These are phyloP conservation scores for Taiozyma sp. DNA, from an alignment of 1,139 yeast species.

Conservation along the genomic window DNA sequence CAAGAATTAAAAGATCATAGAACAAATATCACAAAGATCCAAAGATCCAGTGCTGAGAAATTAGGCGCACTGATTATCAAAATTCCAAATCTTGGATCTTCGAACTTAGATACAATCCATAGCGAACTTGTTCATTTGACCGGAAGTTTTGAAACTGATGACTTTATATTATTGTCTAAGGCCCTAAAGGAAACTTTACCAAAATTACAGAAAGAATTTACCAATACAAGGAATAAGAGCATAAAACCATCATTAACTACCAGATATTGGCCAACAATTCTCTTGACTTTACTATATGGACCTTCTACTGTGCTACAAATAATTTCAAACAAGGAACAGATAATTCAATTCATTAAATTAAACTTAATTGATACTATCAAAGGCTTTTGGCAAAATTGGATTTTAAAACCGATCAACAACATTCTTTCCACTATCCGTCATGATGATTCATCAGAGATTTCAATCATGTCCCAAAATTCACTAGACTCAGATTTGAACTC, in stretches of 20 bases:
- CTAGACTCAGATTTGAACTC: conserved; percentile 74
- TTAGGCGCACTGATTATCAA: conserved; percentile 32
- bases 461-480: conserved; percentile 78
- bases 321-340: conserved; percentile 47
- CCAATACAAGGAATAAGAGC: neutral
- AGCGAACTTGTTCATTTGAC: neutral
- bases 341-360: conserved; percentile 50
- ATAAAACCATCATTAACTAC: conserved; percentile 43
- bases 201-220: conserved; percentile 9
- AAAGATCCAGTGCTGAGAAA: conserved; percentile 27
- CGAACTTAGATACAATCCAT: neutral
- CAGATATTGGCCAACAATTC: conserved; percentile 66
- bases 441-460: conserved; percentile 61
- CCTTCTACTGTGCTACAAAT: conserved; percentile 42
- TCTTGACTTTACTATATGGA: conserved; percentile 40
- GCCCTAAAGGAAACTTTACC: neutral
- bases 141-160: neutral
- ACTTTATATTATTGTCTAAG: neutral
- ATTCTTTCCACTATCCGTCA: conserved; percentile 78
- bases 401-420: conserved; percentile 69
- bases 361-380: conserved; percentile 58
- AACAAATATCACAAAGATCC: conserved; percentile 19
- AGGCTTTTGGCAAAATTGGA: conserved; percentile 81
- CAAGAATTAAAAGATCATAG: conserved; percentile 27
- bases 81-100: conserved; percentile 23